Percentiles rank a stretch among this genome's conserved stretches.
Evolutionary conservation across 805 yeast species (phyloP).

Genomic region (Zygosaccharomyces lentus): DNA sequence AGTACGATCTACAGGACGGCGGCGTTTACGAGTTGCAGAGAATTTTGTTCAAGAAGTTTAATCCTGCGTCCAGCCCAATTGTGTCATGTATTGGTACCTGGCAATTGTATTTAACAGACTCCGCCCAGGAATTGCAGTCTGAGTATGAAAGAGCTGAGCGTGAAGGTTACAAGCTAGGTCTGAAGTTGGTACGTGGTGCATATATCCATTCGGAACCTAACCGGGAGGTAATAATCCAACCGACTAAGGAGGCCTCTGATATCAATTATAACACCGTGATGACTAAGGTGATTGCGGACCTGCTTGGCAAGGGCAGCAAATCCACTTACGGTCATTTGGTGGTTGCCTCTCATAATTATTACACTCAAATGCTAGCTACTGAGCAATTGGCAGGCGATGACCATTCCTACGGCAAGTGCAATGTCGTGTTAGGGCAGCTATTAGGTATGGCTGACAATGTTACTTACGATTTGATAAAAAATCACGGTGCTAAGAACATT

Average conservation of each 20-base stretch:
- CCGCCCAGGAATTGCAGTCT: slow-evolving; percentile 52
- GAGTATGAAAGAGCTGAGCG: slow-evolving; percentile 64
- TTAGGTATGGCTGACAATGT: slow-evolving; percentile 94
- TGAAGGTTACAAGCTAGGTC: slow-evolving; percentile 66
- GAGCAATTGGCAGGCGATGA: slow-evolving; percentile 42
- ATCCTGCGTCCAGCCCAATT: slow-evolving; percentile 49
- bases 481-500: slow-evolving; percentile 64
- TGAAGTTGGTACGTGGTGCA: slow-evolving; percentile 93
- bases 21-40: slow-evolving; percentile 92
- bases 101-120: slow-evolving; percentile 83
- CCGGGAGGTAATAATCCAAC: slow-evolving; percentile 62
- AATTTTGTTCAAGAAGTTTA: slow-evolving; percentile 67
- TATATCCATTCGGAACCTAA: slow-evolving; percentile 85
- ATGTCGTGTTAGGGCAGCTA: slow-evolving; percentile 83
- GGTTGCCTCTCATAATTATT: slow-evolving; percentile 85
- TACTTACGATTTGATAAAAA: slow-evolving; percentile 65
- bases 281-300: slow-evolving; percentile 53
- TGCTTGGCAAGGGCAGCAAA: slow-evolving; percentile 42
- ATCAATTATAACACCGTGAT: slow-evolving; percentile 68
- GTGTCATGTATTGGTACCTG: slow-evolving; percentile 82
- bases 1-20: slow-evolving; percentile 69
- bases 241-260: slow-evolving; percentile 79
- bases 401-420: slow-evolving; percentile 54
- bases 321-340: slow-evolving; percentile 70
- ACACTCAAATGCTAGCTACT: slow-evolving; percentile 71